Base-by-base conservation (phyloP, 2,329 filamentous ascomycete species). In the Colletotrichum tropicale region DNA sequence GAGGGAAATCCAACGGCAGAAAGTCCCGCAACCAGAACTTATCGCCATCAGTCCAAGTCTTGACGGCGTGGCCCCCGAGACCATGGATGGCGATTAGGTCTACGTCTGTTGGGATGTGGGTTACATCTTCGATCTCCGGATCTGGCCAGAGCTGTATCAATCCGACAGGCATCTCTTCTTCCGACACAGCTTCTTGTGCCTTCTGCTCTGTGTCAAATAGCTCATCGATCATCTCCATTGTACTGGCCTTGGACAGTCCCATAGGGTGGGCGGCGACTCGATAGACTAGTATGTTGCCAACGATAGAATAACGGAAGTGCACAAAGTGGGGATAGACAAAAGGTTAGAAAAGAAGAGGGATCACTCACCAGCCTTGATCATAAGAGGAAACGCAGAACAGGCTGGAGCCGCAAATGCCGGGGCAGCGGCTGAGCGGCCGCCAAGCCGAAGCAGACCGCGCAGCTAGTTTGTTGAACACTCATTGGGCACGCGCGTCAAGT, bases 31-130 rank as follows among this genome's bases (percentile, higher is more conserved):
- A n/a, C 38, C 38, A 43, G 18, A 43, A 12, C 0, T 0, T 43
- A 43, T 43, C 9, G 18, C 38, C 38, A n/a, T 0, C 0, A 43
- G 38, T 43, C 38, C 38, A 43, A n/a, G 38, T 43, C 38, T n/a
- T 0, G 1, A 43, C 0, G 3, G 38, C 18, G 3, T 43, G 18
- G 38, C 38, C 38, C 0, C 38, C 38, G 0, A 43, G 0, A n/a
- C 38, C 38, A n/a, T 43, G 38, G 38, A 43, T 43, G 9, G 38
- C 38, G 5, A 43, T 43, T n/a, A 43, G 18, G 18, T 43, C 38
- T 0, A n/a, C 18, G 1, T 43, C 38, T 6, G 38, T 43, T n/a
- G 38, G 38, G 5, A 43, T 43, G 0, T 43, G 0, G 18, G 18
- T 43, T n/a, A 0, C 38, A 0, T 43, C 0, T 0, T 43, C 38